These are phyloP conservation scores for Trichoderma virens DNA, from an alignment of 495 filamentous ascomycete genomes.

Conservation along the genomic window DNA sequence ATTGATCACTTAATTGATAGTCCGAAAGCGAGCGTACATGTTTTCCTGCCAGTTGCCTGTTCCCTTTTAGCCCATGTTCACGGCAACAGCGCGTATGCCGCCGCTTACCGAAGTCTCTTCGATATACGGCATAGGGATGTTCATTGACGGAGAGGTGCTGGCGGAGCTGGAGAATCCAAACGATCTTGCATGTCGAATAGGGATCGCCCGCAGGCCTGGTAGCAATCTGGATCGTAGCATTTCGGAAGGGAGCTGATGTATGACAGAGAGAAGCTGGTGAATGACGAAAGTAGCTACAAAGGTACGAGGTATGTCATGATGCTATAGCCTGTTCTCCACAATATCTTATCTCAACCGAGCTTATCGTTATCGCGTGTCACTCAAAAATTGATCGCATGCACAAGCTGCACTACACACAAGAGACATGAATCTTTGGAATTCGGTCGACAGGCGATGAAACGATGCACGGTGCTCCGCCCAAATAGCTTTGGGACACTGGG, in stretches of 20 bases:
- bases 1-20: slow-evolving; percentile 13
- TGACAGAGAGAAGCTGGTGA: neutral
- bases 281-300: neutral
- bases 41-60: slow-evolving; percentile 82
- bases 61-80: slow-evolving; percentile 23
- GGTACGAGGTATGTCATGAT: neutral
- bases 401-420: neutral
- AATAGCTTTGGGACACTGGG: neutral
- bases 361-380: slow-evolving; percentile 6
- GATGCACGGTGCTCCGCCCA: slow-evolving; percentile 3
- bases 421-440: neutral
- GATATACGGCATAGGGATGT: slow-evolving; percentile 63
- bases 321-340: neutral
- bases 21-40: slow-evolving; percentile 49
- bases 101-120: slow-evolving; percentile 72
- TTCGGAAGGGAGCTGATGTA: neutral
- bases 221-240: slow-evolving; percentile 2
- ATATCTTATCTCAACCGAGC: neutral
- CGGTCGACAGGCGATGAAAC: slow-evolving; percentile 8
- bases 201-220: neutral
- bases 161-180: slow-evolving; percentile 2
- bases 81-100: neutral
- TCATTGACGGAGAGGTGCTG: neutral
- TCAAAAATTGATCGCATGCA: slow-evolving; percentile 4
- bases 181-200: neutral